Percentiles rank a stretch among this genome's conserved stretches.
Evolutionary conservation across 108 stramenopile species (phyloP).

Genomic region (Fragilariopsis cylindrus): DNA sequence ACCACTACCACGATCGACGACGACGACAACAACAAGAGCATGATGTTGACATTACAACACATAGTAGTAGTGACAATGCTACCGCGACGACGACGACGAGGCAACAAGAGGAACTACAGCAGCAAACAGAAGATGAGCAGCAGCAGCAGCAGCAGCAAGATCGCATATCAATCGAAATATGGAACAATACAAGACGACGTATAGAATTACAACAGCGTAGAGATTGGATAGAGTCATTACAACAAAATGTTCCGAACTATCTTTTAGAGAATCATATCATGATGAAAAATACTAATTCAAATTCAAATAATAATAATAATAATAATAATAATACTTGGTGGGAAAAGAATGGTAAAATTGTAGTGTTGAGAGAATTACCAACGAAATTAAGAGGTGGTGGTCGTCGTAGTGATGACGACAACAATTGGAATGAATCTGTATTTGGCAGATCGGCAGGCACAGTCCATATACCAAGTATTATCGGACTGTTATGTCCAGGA

Average conservation of each 20-base stretch:
- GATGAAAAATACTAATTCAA: constrained; percentile 1
- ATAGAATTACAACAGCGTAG: constrained; percentile 17
- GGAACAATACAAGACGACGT: constrained; percentile 28
- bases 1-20: background rate
- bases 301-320: no score
- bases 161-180: constrained; percentile 13
- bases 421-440: no score
- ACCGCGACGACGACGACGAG: background rate
- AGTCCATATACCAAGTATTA: background rate
- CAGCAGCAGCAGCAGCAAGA: constrained; percentile 4
- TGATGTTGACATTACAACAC: no score
- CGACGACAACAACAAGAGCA: no score
- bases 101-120: constrained; percentile 14
- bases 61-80: background rate
- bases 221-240: constrained; percentile 33
- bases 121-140: background rate
- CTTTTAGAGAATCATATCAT: background rate
- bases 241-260: background rate
- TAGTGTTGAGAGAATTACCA: constrained; percentile 43
- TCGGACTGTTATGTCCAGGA: constrained; percentile 57
- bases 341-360: constrained; percentile 39
- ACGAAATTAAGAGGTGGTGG: constrained; percentile 16
- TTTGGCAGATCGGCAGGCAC: no score
- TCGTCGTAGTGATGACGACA: background rate
- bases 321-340: constrained; percentile 43